A percentile compares a stretch with the other conserved stretches of the same genome.
Evolutionary conservation across 2,329 filamentous ascomycete genomes (phyloP).

Genomic region (Diaporthe velutina): DNA sequence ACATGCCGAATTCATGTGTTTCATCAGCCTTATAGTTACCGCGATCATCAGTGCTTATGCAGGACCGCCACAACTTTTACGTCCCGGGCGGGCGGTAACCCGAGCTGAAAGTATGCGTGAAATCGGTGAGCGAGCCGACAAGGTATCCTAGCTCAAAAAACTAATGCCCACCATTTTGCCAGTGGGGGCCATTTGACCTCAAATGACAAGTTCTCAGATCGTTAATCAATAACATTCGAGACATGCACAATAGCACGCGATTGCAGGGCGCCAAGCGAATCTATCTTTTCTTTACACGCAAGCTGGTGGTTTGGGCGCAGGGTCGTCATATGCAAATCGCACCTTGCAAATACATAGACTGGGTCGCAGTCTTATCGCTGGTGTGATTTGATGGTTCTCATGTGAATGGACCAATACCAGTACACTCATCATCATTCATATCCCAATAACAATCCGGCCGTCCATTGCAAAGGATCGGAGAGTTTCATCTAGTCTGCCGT

Average conservation of each 20-base stretch:
- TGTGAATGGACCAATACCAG: background rate
- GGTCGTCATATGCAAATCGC: background rate
- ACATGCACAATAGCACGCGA: background rate
- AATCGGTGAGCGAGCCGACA: background rate
- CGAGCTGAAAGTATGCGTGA: background rate
- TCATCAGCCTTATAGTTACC: background rate
- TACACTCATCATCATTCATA: background rate
- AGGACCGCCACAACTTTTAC: background rate
- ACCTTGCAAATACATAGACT: background rate
- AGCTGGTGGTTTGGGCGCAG: background rate
- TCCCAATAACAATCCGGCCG: background rate
- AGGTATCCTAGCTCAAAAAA: background rate
- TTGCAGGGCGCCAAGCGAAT: background rate
- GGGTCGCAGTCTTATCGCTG: background rate
- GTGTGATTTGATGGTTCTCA: background rate
- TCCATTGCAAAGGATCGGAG: background rate
- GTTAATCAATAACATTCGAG: background rate
- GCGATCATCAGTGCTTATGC: background rate
- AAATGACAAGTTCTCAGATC: background rate
- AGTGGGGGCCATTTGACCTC: background rate
- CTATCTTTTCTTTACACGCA: background rate
- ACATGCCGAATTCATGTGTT: background rate
- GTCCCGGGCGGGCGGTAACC: slow-evolving; percentile 1
- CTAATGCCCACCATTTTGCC: background rate
- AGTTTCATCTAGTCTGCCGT: background rate